Base-by-base conservation (phyloP, 2,329 filamentous ascomycete genomes). In the Fusarium falciforme region DNA sequence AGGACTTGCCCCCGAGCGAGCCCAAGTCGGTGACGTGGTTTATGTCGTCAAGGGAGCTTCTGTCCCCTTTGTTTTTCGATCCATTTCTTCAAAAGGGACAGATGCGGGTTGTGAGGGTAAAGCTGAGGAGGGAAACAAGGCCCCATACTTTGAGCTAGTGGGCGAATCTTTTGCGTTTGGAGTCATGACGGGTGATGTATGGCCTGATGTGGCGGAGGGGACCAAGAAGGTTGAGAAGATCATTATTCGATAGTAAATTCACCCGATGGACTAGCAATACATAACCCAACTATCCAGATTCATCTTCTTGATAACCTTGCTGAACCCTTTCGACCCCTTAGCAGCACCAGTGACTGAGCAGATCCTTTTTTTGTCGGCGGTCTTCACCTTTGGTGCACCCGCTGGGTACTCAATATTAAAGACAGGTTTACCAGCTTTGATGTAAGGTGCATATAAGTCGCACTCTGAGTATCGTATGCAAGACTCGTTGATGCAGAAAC, bases 371-470 rank as follows among this genome's bases (percentile, higher is more conserved):
- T 84, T 79, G 70, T 82, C 72, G 22, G 71, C 67, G 4, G 75
- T 59, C 5, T 80, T 76, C 20, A 88, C 82, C 3, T 75, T 67
- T 81, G 80, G 80, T 12, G 86, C 87, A 12, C 84, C 86, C 49
- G 87, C 83, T 2, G 90, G 90, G 77, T 94, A 94, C 82, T 94
- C 92, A 71, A 94, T 92, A 79, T 93, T 89, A 79, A 93, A 93
- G 31, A 94, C 92, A 2, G 92, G 91, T 80, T 93, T 93, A 33
- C 85, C 84, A 4, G 87, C 87, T 10, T 86, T 76, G 65, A 91
- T 87, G 77, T 93, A 93, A 4, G 86, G 80, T 2, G 83, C 80
- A 78, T 90, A 93, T 2, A 81, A 85, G 36, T 83, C 82, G 78
- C 92, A 93, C 79, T 93, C 91, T 5, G 82, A 69, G 74, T 89